A percentile compares a stretch with the other conserved stretches of the same genome.
phyloP scores from a whole-genome alignment of 2,329 filamentous ascomycete species.

The Arthroderma uncinatum region DNA sequence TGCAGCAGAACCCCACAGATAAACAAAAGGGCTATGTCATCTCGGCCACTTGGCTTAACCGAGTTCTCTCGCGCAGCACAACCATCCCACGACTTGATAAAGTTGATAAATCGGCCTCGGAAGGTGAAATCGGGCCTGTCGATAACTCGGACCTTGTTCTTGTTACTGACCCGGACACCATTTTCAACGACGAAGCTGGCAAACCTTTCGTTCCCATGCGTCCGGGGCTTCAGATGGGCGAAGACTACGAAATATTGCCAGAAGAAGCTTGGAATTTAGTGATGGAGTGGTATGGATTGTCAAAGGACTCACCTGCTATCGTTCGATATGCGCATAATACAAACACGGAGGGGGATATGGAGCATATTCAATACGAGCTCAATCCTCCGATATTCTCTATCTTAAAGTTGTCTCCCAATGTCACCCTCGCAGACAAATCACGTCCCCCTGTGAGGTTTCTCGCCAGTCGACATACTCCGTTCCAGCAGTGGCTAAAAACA shows the following conservation, averaged over 20 bases:
- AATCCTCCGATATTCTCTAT: constrained; percentile 77
- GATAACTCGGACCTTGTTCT: constrained; percentile 77
- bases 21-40: constrained; percentile 68
- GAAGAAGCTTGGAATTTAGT: constrained; percentile 72
- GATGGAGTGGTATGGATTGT: constrained; percentile 69
- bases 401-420: constrained; percentile 59
- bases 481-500: constrained; percentile 63
- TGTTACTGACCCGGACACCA: constrained; percentile 37
- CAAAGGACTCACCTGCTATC: constrained; percentile 58
- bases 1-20: constrained; percentile 48
- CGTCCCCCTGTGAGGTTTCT: constrained; percentile 55
- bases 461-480: constrained; percentile 58
- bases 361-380: constrained; percentile 70
- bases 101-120: constrained; percentile 47
- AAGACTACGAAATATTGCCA: constrained; percentile 67
- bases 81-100: constrained; percentile 47
- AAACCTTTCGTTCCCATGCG: constrained; percentile 60
- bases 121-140: constrained; percentile 62
- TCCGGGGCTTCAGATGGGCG: constrained; percentile 50
- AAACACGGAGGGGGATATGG: constrained; percentile 43
- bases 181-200: constrained; percentile 37
- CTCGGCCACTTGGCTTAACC: constrained; percentile 65
- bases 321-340: constrained; percentile 69
- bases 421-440: constrained; percentile 48
- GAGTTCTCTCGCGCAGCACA: constrained; percentile 55